phyloP scores from a whole-genome alignment of 1,284 basidiomycete genomes.

The Moesziomyces sp. region DNA sequence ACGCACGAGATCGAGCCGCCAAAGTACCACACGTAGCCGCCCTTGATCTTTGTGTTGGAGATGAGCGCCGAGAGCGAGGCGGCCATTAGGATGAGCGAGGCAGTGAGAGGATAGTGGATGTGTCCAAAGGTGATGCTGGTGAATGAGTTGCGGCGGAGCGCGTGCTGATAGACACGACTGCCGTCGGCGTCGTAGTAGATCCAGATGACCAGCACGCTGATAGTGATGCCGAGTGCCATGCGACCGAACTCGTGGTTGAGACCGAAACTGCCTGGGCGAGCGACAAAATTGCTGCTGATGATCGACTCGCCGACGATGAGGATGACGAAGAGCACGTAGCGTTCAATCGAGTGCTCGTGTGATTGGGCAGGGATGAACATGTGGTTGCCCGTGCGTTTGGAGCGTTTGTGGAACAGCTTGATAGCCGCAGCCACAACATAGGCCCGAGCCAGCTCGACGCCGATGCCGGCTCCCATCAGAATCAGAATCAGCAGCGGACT shows the following conservation, averaged over 20 bases:
- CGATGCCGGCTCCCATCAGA: conserved; percentile 53
- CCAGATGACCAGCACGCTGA: conserved; percentile 64
- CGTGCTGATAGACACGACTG: conserved; percentile 64
- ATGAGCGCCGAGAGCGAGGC: conserved; percentile 48
- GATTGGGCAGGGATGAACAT: conserved; percentile 59
- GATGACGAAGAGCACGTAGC: conserved; percentile 59
- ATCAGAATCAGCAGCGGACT: conserved; percentile 38
- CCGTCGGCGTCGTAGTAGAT: conserved; percentile 60
- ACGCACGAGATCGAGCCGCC: conserved; percentile 44
- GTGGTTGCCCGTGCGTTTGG: conserved; percentile 42
- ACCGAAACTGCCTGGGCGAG: conserved; percentile 31
- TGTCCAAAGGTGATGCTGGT: conserved; percentile 61
- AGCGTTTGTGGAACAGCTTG: conserved; percentile 44
- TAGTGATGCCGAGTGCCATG: conserved; percentile 53
- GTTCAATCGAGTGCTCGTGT: conserved; percentile 60
- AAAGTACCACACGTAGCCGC: conserved; percentile 60
- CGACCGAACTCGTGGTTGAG: conserved; percentile 52
- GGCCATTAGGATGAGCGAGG: conserved; percentile 57
- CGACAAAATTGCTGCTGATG: conserved; percentile 45
- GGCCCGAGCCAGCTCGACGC: conserved; percentile 44
- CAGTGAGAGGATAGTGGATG: conserved; percentile 65
- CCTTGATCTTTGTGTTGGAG: conserved; percentile 21
- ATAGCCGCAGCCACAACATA: conserved; percentile 50
- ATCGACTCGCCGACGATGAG: conserved; percentile 63
- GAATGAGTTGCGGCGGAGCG: conserved; percentile 61